Evolutionary conservation across 1,284 basidiomycete genomes (phyloP).

Genomic region (Anthracocystis walkeri): DNA sequence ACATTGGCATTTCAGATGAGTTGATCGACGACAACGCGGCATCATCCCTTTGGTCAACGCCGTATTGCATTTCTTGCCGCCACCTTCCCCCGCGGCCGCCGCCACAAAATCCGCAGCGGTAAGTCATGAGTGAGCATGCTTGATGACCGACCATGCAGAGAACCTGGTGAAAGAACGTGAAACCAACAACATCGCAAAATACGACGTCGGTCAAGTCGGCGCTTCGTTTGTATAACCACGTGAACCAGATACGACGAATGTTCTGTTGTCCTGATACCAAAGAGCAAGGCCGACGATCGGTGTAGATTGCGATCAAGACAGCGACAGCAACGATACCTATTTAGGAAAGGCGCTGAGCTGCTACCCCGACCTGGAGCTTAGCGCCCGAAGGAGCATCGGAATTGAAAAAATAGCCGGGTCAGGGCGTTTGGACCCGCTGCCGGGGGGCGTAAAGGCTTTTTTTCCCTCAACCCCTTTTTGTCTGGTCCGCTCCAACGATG

Average conservation of each 20-base stretch:
- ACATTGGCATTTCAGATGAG: neutral
- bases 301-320: neutral
- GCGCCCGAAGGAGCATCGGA: neutral
- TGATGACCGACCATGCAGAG: slow-evolving; percentile 1
- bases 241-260: neutral
- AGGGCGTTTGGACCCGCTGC: neutral
- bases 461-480: too few relatives aligned
- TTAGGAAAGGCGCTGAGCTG: neutral
- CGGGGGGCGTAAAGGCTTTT: neutral
- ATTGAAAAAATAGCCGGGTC: neutral
- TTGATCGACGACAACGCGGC: slow-evolving; percentile 1
- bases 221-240: neutral
- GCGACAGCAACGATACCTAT: neutral
- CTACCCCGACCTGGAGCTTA: too few relatives aligned
- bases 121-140: too few relatives aligned
- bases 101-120: neutral
- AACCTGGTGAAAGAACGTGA: neutral
- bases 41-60: neutral
- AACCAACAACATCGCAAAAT: neutral
- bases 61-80: neutral
- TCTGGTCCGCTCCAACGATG: too few relatives aligned
- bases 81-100: neutral
- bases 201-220: slow-evolving; percentile 1
- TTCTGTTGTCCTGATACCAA: too few relatives aligned
- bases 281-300: too few relatives aligned